phyloP scores from a whole-genome alignment of 2,329 filamentous ascomycete species.

The Hypoxylon sp. region DNA sequence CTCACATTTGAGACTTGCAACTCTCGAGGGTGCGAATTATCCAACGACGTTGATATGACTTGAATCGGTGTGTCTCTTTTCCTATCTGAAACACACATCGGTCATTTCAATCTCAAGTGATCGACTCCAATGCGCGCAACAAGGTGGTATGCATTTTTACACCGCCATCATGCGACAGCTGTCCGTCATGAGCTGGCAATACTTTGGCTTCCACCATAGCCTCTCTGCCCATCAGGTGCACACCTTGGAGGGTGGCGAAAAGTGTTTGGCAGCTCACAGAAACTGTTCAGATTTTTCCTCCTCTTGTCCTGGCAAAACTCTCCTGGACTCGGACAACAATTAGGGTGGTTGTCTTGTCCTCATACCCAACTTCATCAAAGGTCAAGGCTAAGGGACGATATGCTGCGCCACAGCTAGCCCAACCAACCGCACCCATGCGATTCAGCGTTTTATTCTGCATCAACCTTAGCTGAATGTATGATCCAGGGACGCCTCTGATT shows the following conservation, averaged over 20 bases:
- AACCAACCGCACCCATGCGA: background rate
- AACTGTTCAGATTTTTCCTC: background rate
- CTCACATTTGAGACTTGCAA: background rate
- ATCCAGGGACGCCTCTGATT: background rate
- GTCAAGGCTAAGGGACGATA: background rate
- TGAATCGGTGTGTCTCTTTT: background rate
- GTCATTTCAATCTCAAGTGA: conserved; percentile 1
- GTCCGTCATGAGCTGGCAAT: conserved; percentile 7
- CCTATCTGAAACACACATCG: conserved; percentile 14
- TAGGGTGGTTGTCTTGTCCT: conserved; percentile 5
- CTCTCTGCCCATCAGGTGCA: background rate
- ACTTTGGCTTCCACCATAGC: background rate
- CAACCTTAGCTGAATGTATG: background rate
- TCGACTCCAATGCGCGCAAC: conserved; percentile 3
- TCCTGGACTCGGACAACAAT: background rate
- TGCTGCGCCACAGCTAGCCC: conserved; percentile 4
- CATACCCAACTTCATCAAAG: background rate
- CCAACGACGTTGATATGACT: background rate
- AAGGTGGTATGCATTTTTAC: conserved; percentile 15
- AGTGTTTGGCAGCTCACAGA: background rate
- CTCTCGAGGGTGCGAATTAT: no score
- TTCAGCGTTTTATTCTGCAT: background rate
- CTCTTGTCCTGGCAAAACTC: conserved; percentile 3
- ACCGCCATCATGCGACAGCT: conserved; percentile 5
- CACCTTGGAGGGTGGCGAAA: conserved; percentile 14